Conservation (phyloP, 345 rosid species). For the Fremontodendron californicum region DNA sequence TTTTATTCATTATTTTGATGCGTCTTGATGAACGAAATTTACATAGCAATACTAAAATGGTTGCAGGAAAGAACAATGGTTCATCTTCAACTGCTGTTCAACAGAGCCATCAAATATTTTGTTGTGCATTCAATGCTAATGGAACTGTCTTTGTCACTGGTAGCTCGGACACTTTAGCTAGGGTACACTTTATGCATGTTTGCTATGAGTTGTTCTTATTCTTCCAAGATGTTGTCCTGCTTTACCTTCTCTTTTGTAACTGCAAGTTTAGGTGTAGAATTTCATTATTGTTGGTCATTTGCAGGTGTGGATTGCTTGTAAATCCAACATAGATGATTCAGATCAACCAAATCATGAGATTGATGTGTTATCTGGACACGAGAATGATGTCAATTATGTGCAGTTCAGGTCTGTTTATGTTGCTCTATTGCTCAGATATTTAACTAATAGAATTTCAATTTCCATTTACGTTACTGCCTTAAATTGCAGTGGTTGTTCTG, state of each 20-base stretch:
- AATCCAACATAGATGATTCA: conserved; percentile 53
- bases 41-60: conserved; percentile 20
- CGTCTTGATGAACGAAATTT: conserved; percentile 19
- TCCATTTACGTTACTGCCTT: conserved; percentile 21
- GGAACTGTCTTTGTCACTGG: conserved; percentile 98
- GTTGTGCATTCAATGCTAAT: conserved; percentile 90
- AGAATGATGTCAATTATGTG: conserved; percentile 97
- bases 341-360: conserved; percentile 91
- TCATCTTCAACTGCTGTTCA: conserved; percentile 59
- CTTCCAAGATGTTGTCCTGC: conserved; percentile 1
- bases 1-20: conserved; percentile 21
- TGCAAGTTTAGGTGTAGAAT: not conserved
- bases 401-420: conserved; percentile 73
- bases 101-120: conserved; percentile 79
- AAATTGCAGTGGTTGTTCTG: conserved; percentile 86
- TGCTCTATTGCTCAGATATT: conserved; percentile 4
- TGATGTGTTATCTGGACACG: conserved; percentile 89
- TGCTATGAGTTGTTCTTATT: conserved; percentile 5
- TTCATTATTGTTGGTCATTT: conserved; percentile 18
- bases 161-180: conserved; percentile 93
- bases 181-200: conserved; percentile 55
- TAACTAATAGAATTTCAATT: not conserved
- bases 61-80: conserved; percentile 70
- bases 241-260: conserved; percentile 1
- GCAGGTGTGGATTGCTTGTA: conserved; percentile 94